Evolutionary conservation across 73 alveolate species (phyloP), one percentile per base, ranked within the genome.

Genomic region (Tetrahymena borealis): DNA sequence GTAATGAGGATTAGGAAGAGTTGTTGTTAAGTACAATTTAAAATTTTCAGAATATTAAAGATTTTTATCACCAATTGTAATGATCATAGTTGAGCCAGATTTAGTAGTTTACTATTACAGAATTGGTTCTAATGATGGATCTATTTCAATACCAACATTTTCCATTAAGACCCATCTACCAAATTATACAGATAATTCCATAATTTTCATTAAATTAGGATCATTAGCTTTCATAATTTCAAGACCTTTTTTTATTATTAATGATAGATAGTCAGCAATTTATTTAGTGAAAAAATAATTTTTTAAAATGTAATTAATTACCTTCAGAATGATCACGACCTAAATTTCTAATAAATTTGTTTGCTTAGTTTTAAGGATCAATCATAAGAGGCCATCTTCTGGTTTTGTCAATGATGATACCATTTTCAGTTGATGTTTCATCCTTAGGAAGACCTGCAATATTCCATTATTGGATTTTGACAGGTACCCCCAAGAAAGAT

Each of bases 361-460:
- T 99, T 33, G 99, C 99, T 93, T 95, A 94, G 79, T 98, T 97
- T 93, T 99, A 99, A 32, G 99, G 99, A 94, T 99, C 99, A 91
- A 99, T 98, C 99, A 99, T 99, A 93, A 99, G 98, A 15, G 99
- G 99, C 99, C 99, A 99, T 92, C 99, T 95, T 96, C 99, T 97
- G 39, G 99, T 93, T 91, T 98, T 98, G 93, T 96, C 98, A 95
- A 99, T 97, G 32, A 99, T 99, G 78, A 98, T 99, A 40, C 99
- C 99, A 94, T 99, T 99, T 96, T 99, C 99, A 40, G 98, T 98
- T 36, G 99, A 97, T 35, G 98, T 96, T 41, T 98, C 97, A 95
- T 98, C 99, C 93, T 98, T 98, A 15, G 99, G 99, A 42, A 93
- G 78, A 39, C 95, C 95, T 39, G 95, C 95, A 2, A 93, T 93